A percentile compares a stretch with the other conserved stretches of the same genome.
phyloP scores from a whole-genome alignment of 1,139 yeast genomes.

The Debaryomyces coudertii region DNA sequence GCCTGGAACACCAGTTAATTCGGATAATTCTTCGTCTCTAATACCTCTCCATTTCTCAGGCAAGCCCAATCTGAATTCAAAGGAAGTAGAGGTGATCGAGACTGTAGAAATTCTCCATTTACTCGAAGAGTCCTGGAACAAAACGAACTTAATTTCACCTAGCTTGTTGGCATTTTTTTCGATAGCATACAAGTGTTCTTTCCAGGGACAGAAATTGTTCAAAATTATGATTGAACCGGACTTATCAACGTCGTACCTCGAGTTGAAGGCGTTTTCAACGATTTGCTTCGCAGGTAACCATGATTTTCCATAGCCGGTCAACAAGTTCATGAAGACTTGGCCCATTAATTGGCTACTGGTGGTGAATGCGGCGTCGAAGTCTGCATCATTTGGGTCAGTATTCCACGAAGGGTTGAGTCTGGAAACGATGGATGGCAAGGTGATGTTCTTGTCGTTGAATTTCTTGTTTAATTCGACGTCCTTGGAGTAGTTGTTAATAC shows the following conservation, averaged over 20 bases:
- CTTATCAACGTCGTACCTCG: constrained; percentile 55
- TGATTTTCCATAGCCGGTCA: constrained; percentile 74
- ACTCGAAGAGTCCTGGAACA: constrained; percentile 71
- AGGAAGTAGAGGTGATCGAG: constrained; percentile 70
- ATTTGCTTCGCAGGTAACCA: constrained; percentile 90
- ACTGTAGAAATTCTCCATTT: constrained; percentile 94
- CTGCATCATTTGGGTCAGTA: constrained; percentile 62
- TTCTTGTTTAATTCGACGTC: constrained; percentile 41
- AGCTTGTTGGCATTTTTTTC: constrained; percentile 62
- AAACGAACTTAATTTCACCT: constrained; percentile 71
- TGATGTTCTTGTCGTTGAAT: constrained; percentile 49
- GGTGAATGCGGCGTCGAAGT: constrained; percentile 65
- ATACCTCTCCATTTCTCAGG: constrained; percentile 95
- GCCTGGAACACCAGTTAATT: constrained; percentile 75
- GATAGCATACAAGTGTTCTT: constrained; percentile 79
- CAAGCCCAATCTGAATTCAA: constrained; percentile 81
- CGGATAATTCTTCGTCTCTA: constrained; percentile 79
- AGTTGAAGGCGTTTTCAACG: constrained; percentile 68
- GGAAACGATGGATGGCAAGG: constrained; percentile 77
- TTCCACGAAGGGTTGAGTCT: constrained; percentile 88
- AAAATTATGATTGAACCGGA: constrained; percentile 77
- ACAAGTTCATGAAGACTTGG: constrained; percentile 65
- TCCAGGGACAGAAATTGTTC: constrained; percentile 87
- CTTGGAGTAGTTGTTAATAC: constrained; percentile 71
- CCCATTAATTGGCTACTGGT: constrained; percentile 87